phyloP scores from a whole-genome alignment of 2,329 filamentous ascomycete species.

The Cladosporium sp. region DNA sequence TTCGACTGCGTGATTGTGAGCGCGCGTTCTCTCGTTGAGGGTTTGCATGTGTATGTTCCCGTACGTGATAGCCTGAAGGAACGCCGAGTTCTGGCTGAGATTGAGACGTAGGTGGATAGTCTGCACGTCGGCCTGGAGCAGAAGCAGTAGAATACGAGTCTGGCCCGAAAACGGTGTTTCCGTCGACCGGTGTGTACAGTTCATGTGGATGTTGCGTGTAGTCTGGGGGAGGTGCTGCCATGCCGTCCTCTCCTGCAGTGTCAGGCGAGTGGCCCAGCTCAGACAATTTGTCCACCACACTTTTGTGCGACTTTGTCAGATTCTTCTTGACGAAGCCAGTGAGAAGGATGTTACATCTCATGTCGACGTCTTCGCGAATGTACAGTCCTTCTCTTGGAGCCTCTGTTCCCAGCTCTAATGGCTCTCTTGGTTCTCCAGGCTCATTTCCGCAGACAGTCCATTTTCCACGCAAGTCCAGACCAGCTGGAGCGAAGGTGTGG shows the following conservation, averaged over 20 bases:
- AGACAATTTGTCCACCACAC: conserved; percentile 49
- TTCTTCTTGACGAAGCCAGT: conserved; percentile 76
- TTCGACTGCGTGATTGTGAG: conserved; percentile 7
- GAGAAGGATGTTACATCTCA: conserved; percentile 75
- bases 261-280: not conserved
- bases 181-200: not conserved
- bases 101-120: not conserved
- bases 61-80: not conserved
- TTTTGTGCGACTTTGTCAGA: conserved; percentile 68
- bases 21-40: not conserved
- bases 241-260: not conserved
- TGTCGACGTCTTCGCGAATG: conserved; percentile 78
- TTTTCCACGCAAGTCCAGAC: conserved; percentile 71
- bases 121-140: not conserved
- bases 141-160: not conserved
- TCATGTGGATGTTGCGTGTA: not conserved
- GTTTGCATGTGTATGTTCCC: not conserved
- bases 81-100: not conserved
- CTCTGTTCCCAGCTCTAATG: conserved; percentile 58
- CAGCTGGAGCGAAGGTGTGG: conserved; percentile 78
- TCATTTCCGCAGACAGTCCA: conserved; percentile 72
- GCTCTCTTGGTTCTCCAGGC: conserved; percentile 64
- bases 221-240: not conserved
- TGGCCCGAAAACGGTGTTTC: conserved; percentile 5
- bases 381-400: conserved; percentile 68